phyloP scores from a whole-genome alignment of 495 filamentous ascomycete species.

The Mycothermus thermophilus region DNA sequence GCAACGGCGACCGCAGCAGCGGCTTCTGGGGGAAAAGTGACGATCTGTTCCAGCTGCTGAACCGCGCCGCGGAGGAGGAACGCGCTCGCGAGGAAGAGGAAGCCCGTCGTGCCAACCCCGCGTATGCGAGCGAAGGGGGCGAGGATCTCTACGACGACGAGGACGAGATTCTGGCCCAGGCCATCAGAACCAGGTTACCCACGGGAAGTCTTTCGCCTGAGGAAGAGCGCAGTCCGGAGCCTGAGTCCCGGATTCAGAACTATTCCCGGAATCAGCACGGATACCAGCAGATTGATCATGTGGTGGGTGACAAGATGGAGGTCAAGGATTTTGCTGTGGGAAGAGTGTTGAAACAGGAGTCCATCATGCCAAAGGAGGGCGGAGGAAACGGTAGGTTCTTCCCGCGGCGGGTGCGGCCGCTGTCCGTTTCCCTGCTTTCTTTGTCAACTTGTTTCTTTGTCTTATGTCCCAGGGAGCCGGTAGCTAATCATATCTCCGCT shows the following conservation, averaged over 20 bases:
- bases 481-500: slow-evolving; percentile 15
- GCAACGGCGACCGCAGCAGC: slow-evolving; percentile 39
- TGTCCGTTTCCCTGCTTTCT: slow-evolving; percentile 4
- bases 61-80: slow-evolving; percentile 11
- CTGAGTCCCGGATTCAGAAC: slow-evolving; percentile 25
- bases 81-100: slow-evolving; percentile 1
- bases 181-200: slow-evolving; percentile 37
- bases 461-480: not conserved
- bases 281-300: slow-evolving; percentile 9
- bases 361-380: slow-evolving; percentile 4
- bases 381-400: slow-evolving; percentile 27
- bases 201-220: slow-evolving; percentile 38
- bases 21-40: slow-evolving; percentile 38
- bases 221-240: slow-evolving; percentile 34
- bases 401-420: slow-evolving; percentile 8
- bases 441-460: not conserved
- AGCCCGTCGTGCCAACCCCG: slow-evolving; percentile 18
- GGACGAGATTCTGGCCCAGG: slow-evolving; percentile 32
- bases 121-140: slow-evolving; percentile 22
- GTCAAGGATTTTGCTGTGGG: slow-evolving; percentile 3
- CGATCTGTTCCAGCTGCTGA: slow-evolving; percentile 18
- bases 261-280: no score
- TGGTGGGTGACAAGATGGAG: slow-evolving; percentile 9
- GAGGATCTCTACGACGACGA: slow-evolving; percentile 24
- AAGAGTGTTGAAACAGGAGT: slow-evolving; percentile 4